phyloP scores from a whole-genome alignment of 2,329 filamentous ascomycete genomes.

The Scedosporium minutisporum region DNA sequence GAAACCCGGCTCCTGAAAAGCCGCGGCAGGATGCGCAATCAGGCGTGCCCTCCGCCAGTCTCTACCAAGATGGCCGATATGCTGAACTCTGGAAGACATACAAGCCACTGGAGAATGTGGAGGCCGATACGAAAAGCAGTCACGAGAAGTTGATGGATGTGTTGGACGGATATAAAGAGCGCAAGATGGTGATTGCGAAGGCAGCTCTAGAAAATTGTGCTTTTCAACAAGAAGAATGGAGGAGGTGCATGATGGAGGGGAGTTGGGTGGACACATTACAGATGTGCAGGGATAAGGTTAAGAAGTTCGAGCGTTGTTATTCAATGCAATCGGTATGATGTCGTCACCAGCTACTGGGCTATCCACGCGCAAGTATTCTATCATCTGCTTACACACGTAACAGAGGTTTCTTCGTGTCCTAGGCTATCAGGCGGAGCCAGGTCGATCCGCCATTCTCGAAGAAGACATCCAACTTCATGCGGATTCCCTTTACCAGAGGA shows the following conservation, averaged over 20 bases:
- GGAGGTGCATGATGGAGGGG: conserved; percentile 70
- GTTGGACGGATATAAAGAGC: conserved; percentile 73
- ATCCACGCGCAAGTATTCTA: neutral
- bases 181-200: conserved; percentile 65
- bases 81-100: conserved; percentile 93
- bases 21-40: conserved; percentile 12
- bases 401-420: conserved; percentile 82
- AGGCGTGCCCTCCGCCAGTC: conserved; percentile 37
- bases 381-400: neutral
- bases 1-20: conserved; percentile 11
- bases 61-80: conserved; percentile 53
- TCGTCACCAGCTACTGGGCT: too few species aligned
- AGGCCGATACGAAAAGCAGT: conserved; percentile 60
- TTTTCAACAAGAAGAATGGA: conserved; percentile 73
- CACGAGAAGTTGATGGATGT: conserved; percentile 74
- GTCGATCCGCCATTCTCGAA: conserved; percentile 58
- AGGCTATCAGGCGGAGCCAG: conserved; percentile 66
- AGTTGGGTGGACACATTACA: conserved; percentile 59
- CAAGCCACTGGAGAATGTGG: conserved; percentile 59
- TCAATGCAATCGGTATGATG: conserved; percentile 66
- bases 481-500: conserved; percentile 78
- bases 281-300: conserved; percentile 72
- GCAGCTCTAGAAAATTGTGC: conserved; percentile 92
- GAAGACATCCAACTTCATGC: conserved; percentile 95
- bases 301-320: conserved; percentile 76